Evolutionary conservation across 2,329 filamentous ascomycete species (phyloP).

Genomic region (Xylariaceae sp.): DNA sequence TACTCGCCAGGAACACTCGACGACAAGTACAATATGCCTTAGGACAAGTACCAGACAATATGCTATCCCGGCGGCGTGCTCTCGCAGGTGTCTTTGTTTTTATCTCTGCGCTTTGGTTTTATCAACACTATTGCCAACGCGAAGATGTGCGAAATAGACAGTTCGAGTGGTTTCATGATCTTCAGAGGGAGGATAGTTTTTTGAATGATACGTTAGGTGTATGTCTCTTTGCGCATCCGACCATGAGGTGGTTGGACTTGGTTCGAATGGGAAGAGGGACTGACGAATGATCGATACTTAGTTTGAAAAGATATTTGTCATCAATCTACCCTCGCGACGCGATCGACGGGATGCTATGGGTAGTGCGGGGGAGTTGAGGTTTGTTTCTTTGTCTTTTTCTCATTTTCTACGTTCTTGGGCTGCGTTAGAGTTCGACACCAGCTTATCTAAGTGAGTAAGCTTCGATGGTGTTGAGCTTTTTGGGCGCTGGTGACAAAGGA

Average conservation of each 20-base stretch:
- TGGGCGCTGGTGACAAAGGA: too few relatives aligned
- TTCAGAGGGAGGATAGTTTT: neutral
- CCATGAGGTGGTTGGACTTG: too few relatives aligned
- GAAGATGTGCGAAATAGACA: constrained; percentile 13
- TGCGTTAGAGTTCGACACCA: constrained; percentile 41
- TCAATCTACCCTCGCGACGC: constrained; percentile 47
- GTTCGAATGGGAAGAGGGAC: neutral
- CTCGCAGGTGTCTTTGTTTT: neutral
- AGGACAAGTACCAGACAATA: neutral
- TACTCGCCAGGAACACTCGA: too few relatives aligned
- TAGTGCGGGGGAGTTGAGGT: constrained; percentile 40
- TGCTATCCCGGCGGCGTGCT: constrained; percentile 6
- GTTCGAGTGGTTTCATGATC: too few relatives aligned
- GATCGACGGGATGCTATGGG: constrained; percentile 50
- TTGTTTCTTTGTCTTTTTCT: constrained; percentile 24
- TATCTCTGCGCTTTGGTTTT: constrained; percentile 1
- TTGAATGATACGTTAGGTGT: neutral
- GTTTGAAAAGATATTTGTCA: constrained; percentile 51
- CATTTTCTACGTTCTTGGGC: constrained; percentile 41
- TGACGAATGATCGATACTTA: constrained; percentile 19
- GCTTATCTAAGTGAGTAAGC: too few relatives aligned
- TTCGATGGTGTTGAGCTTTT: too few relatives aligned
- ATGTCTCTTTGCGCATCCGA: neutral
- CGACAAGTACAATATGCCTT: neutral
- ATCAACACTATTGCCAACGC: neutral